Conservation (phyloP, 139 green algal species). For the Tetraselmis striata region DNA sequence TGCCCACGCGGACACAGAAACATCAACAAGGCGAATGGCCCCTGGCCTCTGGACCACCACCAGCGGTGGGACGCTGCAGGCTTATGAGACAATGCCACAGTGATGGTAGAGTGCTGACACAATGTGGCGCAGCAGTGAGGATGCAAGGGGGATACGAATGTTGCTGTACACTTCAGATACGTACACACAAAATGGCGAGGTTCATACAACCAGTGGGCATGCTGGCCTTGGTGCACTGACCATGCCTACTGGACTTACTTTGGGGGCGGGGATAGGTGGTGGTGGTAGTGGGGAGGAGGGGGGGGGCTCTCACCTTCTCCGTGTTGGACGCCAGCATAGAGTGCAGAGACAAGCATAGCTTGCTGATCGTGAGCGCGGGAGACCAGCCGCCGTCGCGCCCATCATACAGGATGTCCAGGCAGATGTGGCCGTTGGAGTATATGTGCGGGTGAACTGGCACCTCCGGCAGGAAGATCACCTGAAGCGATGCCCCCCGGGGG, state of each 20-base stretch:
- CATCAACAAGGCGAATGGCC: too few species aligned
- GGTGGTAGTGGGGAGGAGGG: too few species aligned
- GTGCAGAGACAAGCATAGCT: slow-evolving; percentile 53
- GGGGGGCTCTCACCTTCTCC: slow-evolving; percentile 40
- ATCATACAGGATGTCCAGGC: slow-evolving; percentile 85
- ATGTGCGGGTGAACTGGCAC: slow-evolving; percentile 81
- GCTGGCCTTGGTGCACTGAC: too few species aligned
- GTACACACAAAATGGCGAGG: too few species aligned
- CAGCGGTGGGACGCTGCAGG: neutral
- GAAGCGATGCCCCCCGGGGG: too few species aligned
- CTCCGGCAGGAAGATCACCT: slow-evolving; percentile 64
- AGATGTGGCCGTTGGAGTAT: slow-evolving; percentile 89
- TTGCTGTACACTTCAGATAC: too few species aligned
- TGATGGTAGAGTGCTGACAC: neutral
- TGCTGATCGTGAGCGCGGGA: slow-evolving; percentile 83
- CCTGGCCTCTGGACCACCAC: neutral
- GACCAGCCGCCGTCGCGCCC: slow-evolving; percentile 73
- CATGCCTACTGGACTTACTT: neutral
- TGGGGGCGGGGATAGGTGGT: too few species aligned
- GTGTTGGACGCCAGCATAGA: slow-evolving; percentile 84
- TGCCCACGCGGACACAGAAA: slow-evolving; percentile 11
- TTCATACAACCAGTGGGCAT: too few species aligned
- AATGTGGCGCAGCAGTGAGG: neutral
- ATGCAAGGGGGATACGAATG: too few species aligned
- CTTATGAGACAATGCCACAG: neutral